A percentile compares a stretch with the other conserved stretches of the same genome.
Evolutionary conservation across 1,284 basidiomycete species (phyloP).

Genomic region (Lentinus polychrous): DNA sequence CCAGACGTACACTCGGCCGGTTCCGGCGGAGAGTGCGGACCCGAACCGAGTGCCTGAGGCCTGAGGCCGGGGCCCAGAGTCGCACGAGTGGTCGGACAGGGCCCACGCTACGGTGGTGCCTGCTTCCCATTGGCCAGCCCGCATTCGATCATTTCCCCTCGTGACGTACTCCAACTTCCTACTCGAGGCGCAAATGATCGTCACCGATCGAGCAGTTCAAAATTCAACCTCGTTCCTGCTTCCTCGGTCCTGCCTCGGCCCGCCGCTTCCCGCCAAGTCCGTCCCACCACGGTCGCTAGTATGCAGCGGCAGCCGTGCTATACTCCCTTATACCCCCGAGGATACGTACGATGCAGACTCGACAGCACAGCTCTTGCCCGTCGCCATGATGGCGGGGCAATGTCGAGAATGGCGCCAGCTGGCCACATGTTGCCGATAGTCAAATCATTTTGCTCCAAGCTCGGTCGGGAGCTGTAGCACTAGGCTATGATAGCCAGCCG

Average conservation of each 20-base stretch:
- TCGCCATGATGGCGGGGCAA: too few species aligned
- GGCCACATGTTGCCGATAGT: too few species aligned
- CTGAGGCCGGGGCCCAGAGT: constrained; percentile 6
- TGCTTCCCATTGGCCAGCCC: neutral
- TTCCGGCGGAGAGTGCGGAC: constrained; percentile 4
- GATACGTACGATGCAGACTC: too few species aligned
- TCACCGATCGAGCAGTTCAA: constrained; percentile 12
- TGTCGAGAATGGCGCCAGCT: too few species aligned
- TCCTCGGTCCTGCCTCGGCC: neutral
- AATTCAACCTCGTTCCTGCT: neutral
- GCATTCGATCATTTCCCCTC: constrained; percentile 14
- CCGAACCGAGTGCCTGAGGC: constrained; percentile 8
- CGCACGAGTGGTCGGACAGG: constrained; percentile 13
- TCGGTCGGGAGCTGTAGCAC: too few species aligned
- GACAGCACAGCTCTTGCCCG: too few species aligned
- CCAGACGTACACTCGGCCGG: constrained; percentile 2
- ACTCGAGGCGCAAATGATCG: constrained; percentile 12
- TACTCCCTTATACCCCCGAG: too few species aligned
- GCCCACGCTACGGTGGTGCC: constrained; percentile 9
- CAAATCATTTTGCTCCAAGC: too few species aligned
- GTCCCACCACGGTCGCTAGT: too few species aligned
- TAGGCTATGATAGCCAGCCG: too few species aligned
- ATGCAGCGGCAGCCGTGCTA: too few species aligned
- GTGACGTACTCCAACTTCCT: constrained; percentile 19
- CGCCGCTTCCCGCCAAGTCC: neutral